Conservation (phyloP, 2,329 filamentous ascomycete genomes). For the Parastagonospora nodorum region DNA sequence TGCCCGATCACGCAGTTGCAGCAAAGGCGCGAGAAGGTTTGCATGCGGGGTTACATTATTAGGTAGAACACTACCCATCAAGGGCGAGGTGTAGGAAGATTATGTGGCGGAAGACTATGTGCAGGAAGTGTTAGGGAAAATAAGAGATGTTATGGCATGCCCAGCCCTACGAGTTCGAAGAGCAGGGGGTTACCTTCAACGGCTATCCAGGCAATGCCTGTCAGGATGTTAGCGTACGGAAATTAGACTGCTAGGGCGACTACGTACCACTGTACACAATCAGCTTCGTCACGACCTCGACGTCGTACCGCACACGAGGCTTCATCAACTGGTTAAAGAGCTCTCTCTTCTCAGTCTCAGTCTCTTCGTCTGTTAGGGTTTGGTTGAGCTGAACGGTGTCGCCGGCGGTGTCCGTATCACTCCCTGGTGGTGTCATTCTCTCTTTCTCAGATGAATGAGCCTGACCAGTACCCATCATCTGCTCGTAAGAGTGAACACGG, state of each 20-base stretch:
- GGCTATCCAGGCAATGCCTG: conserved; percentile 84
- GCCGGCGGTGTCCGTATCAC: conserved; percentile 39
- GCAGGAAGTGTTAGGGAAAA: no score
- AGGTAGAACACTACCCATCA: no score
- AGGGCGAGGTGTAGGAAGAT: no score
- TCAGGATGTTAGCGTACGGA: neutral
- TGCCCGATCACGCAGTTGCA: no score
- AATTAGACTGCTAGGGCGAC: neutral
- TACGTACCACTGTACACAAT: conserved; percentile 89
- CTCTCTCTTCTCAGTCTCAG: conserved; percentile 58
- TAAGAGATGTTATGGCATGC: conserved; percentile 26
- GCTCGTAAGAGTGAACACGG: conserved; percentile 67
- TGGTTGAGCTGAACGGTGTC: conserved; percentile 20
- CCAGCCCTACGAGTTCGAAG: conserved; percentile 66
- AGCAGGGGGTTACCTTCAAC: conserved; percentile 75
- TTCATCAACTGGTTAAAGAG: conserved; percentile 84
- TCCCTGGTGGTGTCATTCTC: conserved; percentile 30
- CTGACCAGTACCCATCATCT: conserved; percentile 73
- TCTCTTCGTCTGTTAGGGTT: conserved; percentile 39
- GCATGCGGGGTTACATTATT: no score
- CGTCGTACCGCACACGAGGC: conserved; percentile 91
- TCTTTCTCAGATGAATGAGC: conserved; percentile 27
- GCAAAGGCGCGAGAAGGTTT: no score
- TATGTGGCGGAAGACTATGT: no score
- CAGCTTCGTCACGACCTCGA: conserved; percentile 97